Evolutionary conservation across 2,329 filamentous ascomycete genomes (phyloP).

Genomic region (Microsporum audouinii): DNA sequence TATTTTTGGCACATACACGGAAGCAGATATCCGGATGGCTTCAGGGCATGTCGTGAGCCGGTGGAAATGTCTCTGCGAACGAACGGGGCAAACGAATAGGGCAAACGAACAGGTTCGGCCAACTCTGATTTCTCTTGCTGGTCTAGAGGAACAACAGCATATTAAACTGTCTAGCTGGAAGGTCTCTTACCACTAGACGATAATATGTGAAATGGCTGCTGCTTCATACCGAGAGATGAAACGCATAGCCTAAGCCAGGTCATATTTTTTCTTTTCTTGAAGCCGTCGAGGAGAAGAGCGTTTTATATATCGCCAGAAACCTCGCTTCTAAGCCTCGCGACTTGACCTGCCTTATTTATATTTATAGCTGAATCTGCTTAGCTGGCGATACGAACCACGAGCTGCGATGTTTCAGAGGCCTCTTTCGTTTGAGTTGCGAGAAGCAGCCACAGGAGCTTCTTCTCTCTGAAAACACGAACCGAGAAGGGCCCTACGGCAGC

Average conservation of each 20-base stretch:
- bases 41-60: too few species aligned
- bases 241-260: background rate
- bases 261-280: background rate
- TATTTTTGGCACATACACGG: too few species aligned
- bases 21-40: too few species aligned
- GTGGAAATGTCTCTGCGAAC: background rate
- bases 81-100: background rate
- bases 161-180: too few species aligned
- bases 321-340: background rate
- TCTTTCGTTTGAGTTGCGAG: too few species aligned
- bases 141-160: too few species aligned
- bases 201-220: background rate
- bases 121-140: background rate
- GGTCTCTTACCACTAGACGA: too few species aligned
- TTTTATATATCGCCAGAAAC: too few species aligned
- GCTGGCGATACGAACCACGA: background rate
- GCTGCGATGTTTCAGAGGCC: too few species aligned
- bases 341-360: background rate
- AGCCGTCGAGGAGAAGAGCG: background rate
- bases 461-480: too few species aligned
- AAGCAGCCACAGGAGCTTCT: too few species aligned
- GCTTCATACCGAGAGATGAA: background rate
- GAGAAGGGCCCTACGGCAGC: too few species aligned
- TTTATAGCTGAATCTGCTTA: background rate
- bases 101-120: background rate